A percentile compares a stretch with the other conserved stretches of the same genome.
Evolutionary conservation across 2,329 filamentous ascomycete genomes (phyloP).

Genomic region (Mariannaea elegans): DNA sequence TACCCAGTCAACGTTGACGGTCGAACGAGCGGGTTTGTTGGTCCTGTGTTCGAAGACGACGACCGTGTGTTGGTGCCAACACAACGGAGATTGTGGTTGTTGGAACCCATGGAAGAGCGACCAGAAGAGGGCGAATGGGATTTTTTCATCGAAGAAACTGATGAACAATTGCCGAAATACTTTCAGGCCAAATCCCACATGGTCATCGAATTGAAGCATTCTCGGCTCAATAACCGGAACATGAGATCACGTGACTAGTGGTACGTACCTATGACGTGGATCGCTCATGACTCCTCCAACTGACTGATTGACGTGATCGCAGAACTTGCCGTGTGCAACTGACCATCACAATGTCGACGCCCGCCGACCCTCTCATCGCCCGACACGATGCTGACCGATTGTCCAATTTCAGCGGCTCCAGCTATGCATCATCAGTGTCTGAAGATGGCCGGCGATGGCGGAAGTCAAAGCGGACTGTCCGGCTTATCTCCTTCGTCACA

Average conservation of each 20-base stretch:
- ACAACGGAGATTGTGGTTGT: slow-evolving; percentile 16
- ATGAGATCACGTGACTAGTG: slow-evolving; percentile 2
- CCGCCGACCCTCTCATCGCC: slow-evolving; percentile 22
- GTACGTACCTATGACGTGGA: slow-evolving; percentile 21
- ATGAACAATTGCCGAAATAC: neutral
- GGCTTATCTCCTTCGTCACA: slow-evolving; percentile 60
- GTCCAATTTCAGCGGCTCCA: slow-evolving; percentile 34
- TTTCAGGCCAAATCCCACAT: neutral
- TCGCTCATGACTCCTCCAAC: slow-evolving; percentile 3
- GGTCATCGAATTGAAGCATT: slow-evolving; percentile 5
- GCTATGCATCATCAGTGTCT: slow-evolving; percentile 35
- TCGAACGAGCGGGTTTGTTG: neutral
- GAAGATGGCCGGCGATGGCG: slow-evolving; percentile 34
- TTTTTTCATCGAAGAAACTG: neutral
- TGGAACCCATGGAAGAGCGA: neutral
- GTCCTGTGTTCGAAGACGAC: slow-evolving; percentile 28
- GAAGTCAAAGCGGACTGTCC: slow-evolving; percentile 46
- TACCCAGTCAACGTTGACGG: neutral
- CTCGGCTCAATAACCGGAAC: too few species aligned
- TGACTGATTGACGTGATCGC: slow-evolving; percentile 22
- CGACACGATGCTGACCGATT: slow-evolving; percentile 37
- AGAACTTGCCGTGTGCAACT: too few species aligned
- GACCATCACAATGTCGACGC: slow-evolving; percentile 31
- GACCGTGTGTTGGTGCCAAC: slow-evolving; percentile 26
- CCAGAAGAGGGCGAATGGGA: neutral